Evolutionary conservation across 2,329 filamentous ascomycete genomes (phyloP).

Genomic region (Colletotrichum lini): DNA sequence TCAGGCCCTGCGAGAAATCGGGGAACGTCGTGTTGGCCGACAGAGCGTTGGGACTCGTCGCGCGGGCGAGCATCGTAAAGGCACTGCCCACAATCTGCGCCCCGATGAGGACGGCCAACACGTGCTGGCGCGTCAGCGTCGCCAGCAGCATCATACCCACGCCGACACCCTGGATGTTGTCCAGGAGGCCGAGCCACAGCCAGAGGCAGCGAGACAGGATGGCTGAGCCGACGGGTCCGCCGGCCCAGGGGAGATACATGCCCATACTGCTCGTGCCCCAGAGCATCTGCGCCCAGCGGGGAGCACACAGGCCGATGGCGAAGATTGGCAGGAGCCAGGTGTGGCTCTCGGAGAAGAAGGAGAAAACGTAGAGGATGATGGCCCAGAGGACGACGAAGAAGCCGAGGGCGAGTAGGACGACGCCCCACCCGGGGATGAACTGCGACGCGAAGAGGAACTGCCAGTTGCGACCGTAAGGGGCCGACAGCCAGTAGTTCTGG

Average conservation of each 20-base stretch:
- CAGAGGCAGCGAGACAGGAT: slow-evolving; percentile 72
- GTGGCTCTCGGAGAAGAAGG: slow-evolving; percentile 70
- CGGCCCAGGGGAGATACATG: slow-evolving; percentile 74
- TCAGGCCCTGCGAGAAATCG: slow-evolving; percentile 66
- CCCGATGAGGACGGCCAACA: slow-evolving; percentile 71
- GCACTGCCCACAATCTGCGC: slow-evolving; percentile 74
- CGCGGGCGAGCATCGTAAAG: slow-evolving; percentile 73
- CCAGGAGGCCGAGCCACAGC: slow-evolving; percentile 74
- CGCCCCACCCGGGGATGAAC: slow-evolving; percentile 69
- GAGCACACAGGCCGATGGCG: slow-evolving; percentile 75
- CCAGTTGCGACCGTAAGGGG: slow-evolving; percentile 78
- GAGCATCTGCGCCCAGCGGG: slow-evolving; percentile 77
- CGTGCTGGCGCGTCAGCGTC: slow-evolving; percentile 75
- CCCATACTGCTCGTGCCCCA: slow-evolving; percentile 75
- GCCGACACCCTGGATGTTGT: slow-evolving; percentile 75
- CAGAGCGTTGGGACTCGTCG: slow-evolving; percentile 71
- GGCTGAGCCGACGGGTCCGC: slow-evolving; percentile 64
- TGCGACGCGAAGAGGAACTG: slow-evolving; percentile 72
- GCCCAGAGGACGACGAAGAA: slow-evolving; percentile 72
- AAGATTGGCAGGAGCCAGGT: slow-evolving; percentile 78
- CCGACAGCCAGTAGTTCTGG: slow-evolving; percentile 77
- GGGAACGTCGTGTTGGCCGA: slow-evolving; percentile 75
- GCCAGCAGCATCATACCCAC: slow-evolving; percentile 78
- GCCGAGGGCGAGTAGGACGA: slow-evolving; percentile 68
- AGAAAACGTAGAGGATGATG: slow-evolving; percentile 65